Evolutionary conservation across 257 asterid genomes (phyloP), one percentile per base, ranked within the genome.

Genomic region (Lithospermum erythrorhizon): DNA sequence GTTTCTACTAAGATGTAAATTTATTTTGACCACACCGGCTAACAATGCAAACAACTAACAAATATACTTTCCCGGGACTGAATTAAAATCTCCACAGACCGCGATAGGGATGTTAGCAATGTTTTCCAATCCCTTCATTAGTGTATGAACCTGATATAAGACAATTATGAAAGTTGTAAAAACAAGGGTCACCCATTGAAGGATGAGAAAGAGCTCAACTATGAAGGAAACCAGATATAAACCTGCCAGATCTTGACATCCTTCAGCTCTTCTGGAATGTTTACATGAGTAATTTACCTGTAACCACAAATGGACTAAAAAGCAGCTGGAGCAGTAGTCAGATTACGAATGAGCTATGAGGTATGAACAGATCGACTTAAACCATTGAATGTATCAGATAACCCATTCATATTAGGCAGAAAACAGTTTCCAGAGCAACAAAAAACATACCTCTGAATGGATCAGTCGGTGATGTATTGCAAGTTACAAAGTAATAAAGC

Each of bases 161-260:
- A 62, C 53, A 57, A 62, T 59, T 65, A 54, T 65, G 41, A 48
- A 57, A 61, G 35, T 51, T 24, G 54, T 57, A 70, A n/a, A n/a
- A n/a, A n/a, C n/a, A n/a, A n/a, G n/a, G n/a, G n/a, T n/a, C n/a
- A n/a, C n/a, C n/a, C n/a, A 52, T 55, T 59, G 70, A 32, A 55
- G 62, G 30, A 61, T 58, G 70, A 65, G 58, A 27, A 6, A 37
- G 61, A 41, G 53, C 6, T 64, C 56, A 21, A n/a, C 8, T 45
- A 9, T 29, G 25, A 11, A 15, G 27, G 51, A 57, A 18, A 10
- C 19, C 61, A 52, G 68, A 64, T 59, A 62, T n/a, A 24, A 11
- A 91, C 99, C 99, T 89, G 99, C 99, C 99, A 93, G 65, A 93
- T 93, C 78, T 85, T 93, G 75, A 93, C 95, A 73, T 93, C 99